Percentiles rank a stretch among this genome's conserved stretches.
These are phyloP conservation scores for Chytridiales sp. DNA, from an alignment of 371 early-diverging fungal genomes.

Conservation along the genomic window DNA sequence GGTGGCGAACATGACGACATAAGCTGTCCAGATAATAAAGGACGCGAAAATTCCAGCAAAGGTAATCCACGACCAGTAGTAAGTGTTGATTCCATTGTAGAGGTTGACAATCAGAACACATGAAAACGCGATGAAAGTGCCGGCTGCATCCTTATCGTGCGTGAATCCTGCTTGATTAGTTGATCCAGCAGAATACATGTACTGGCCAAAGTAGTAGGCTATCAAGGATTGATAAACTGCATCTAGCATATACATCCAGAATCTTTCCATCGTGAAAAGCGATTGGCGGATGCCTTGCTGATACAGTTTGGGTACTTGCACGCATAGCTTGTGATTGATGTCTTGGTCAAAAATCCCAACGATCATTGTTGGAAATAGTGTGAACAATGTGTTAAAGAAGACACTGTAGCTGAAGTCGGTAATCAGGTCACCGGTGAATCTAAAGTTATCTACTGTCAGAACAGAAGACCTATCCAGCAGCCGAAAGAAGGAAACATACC, in stretches of 20 bases:
- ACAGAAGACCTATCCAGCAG: neutral
- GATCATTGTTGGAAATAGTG: slow-evolving; percentile 47
- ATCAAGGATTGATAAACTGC: slow-evolving; percentile 86
- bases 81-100: slow-evolving; percentile 72
- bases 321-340: slow-evolving; percentile 66
- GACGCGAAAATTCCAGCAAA: slow-evolving; percentile 29
- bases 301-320: slow-evolving; percentile 84
- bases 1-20: slow-evolving; percentile 60
- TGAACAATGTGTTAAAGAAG: slow-evolving; percentile 54
- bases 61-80: slow-evolving; percentile 74
- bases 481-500: slow-evolving; percentile 24
- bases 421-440: slow-evolving; percentile 78
- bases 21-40: slow-evolving; percentile 40
- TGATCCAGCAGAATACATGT: slow-evolving; percentile 48
- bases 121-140: slow-evolving; percentile 73
- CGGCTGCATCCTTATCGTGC: slow-evolving; percentile 67
- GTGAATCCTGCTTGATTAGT: slow-evolving; percentile 55
- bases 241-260: slow-evolving; percentile 80
- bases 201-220: slow-evolving; percentile 71
- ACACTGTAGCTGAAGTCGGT: slow-evolving; percentile 76
- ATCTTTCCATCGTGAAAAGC: slow-evolving; percentile 77
- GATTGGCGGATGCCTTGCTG: slow-evolving; percentile 79
- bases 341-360: slow-evolving; percentile 92
- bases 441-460: slow-evolving; percentile 4
- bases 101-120: slow-evolving; percentile 78